Base-by-base conservation (phyloP, 345 rosid species). In the Combretum micranthum region DNA sequence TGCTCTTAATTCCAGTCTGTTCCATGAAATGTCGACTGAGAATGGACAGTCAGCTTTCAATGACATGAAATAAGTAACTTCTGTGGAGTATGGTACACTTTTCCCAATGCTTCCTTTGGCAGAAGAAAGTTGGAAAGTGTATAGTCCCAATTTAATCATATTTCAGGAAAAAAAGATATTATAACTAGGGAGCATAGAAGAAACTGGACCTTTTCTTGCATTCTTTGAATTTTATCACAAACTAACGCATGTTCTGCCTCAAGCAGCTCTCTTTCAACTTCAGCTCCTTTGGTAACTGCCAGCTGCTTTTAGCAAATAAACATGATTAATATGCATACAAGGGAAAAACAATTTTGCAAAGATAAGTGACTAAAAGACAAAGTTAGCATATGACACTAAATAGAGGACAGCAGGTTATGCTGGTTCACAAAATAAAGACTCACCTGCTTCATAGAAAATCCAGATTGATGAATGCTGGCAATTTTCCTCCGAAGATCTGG, bases 171-270 rank as follows among this genome's bases (percentile, higher is more conserved):
- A 32, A 32, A 7, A 7, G 39, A 32, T 32, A 32, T 32, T 7
- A 32, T 32, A 32, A 32, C 39, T 5, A 32, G 39, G 39, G 39
- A 32, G 39, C 39, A 32, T 32, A 7, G 39, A 21, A 64, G 55
- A 67, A 57, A 67, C 57, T 85, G 61, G 69, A 88, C 97, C 97
- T 88, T 83, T 57, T 80, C 83, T 71, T 83, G 87, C 73, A 84
- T 70, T 49, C 65, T 71, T 53, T 56, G 69, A 52, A 81, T 75
- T 68, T 88, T 88, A 68, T 86, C 90, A 63, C 78, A 65, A 47
- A 86, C 56, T 64, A 83, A 71, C 57, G 86, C 77, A 75, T 70
- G 72, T 73, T 91, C 96, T 18, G 85, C 86, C 66, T 88, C 88
- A 53, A 88, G 88, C 61, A 86, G 72, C 74, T 86, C 92, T 57